phyloP scores from a whole-genome alignment of 2,329 filamentous ascomycete species.

The Cordyceps militaris region DNA sequence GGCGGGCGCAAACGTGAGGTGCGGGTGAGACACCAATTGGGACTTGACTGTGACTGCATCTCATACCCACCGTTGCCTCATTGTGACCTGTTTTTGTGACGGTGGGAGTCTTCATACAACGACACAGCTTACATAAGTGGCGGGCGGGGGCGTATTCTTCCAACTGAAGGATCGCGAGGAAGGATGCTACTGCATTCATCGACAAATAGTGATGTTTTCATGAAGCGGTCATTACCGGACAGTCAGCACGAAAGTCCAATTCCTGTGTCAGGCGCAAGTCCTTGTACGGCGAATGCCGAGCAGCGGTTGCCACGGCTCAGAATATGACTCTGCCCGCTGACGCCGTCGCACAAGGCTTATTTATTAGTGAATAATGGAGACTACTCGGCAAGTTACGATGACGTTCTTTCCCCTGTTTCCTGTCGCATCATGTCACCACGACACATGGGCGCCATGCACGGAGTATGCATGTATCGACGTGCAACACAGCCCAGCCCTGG shows the following conservation, averaged over 20 bases:
- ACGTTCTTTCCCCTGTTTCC: background rate
- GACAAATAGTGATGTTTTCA: background rate
- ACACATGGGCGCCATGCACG: background rate
- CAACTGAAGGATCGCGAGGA: background rate
- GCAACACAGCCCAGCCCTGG: background rate
- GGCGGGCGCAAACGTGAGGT: background rate
- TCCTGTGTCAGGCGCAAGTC: background rate
- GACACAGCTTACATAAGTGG: too few relatives aligned
- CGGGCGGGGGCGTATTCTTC: too few relatives aligned
- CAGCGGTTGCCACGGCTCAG: too few relatives aligned
- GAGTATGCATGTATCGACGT: background rate
- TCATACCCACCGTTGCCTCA: background rate
- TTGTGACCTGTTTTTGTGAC: background rate
- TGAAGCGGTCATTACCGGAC: too few relatives aligned
- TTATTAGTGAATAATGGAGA: too few relatives aligned
- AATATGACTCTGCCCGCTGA: background rate
- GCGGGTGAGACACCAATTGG: background rate
- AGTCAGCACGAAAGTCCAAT: background rate
- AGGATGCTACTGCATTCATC: background rate
- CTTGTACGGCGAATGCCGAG: background rate
- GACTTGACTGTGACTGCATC: background rate
- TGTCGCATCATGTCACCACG: background rate
- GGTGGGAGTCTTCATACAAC: too few relatives aligned
- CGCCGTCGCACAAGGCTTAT: background rate
- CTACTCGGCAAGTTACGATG: background rate